Evolutionary conservation across 2,329 filamentous ascomycete species (phyloP).

Genomic region (Pseudopyrenochaeta lycopersici): DNA sequence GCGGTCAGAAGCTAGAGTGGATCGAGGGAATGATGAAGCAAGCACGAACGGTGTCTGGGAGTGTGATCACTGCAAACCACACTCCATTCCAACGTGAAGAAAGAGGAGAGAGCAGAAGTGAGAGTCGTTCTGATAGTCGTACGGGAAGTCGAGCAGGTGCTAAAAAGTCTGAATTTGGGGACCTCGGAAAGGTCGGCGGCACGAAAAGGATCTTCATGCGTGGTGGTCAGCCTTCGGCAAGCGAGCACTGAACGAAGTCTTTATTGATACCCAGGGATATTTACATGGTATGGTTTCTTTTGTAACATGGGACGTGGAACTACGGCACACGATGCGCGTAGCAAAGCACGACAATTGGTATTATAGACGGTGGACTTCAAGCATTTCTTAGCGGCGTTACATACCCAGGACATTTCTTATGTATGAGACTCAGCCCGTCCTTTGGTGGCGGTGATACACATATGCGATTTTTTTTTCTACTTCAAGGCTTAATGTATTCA

Average conservation of each 20-base stretch:
- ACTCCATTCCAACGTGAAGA: slow-evolving; percentile 26
- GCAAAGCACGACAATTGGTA: background rate
- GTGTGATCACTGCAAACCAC: slow-evolving; percentile 43
- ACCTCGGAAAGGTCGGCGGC: slow-evolving; percentile 75
- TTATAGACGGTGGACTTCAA: background rate
- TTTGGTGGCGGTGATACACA: too few relatives aligned
- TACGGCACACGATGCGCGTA: background rate
- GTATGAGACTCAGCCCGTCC: background rate
- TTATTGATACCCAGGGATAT: background rate
- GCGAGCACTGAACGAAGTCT: slow-evolving; percentile 3
- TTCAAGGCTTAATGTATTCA: too few relatives aligned
- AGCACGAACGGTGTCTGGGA: slow-evolving; percentile 74
- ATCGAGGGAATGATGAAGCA: slow-evolving; percentile 85
- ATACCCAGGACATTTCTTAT: slow-evolving; percentile 2
- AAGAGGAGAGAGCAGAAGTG: slow-evolving; percentile 36
- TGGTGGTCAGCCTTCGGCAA: slow-evolving; percentile 28
- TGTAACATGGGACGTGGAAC: background rate
- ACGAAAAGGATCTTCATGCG: slow-evolving; percentile 76
- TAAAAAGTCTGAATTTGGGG: slow-evolving; percentile 64
- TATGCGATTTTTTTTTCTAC: too few relatives aligned
- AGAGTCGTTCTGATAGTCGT: slow-evolving; percentile 39
- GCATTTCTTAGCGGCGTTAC: slow-evolving; percentile 7
- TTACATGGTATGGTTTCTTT: background rate
- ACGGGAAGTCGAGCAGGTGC: slow-evolving; percentile 22
- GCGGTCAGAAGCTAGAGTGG: slow-evolving; percentile 79